Evolutionary conservation across 768 basidiomycete genomes (phyloP), one percentile per base, ranked within the genome.

Genomic region (Lentinula boryana): DNA sequence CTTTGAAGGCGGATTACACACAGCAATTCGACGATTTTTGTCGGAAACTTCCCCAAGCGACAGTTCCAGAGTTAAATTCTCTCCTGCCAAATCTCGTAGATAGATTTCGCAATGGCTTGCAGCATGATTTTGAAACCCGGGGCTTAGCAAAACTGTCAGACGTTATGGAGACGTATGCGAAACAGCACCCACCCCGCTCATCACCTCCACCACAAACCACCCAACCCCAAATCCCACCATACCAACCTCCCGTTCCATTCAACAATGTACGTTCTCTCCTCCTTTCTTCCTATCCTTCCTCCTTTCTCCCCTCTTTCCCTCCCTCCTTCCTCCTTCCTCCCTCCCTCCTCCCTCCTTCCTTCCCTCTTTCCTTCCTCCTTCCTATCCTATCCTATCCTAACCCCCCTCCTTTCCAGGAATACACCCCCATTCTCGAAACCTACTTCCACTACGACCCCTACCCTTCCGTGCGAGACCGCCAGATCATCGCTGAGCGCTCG

Each of bases 361-460:
- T n/a, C n/a, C n/a, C n/a, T n/a, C n/a, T 0, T 13, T 9, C 48
- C 18, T 18, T 21, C 21, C n/a, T n/a, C n/a, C n/a, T n/a, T 21
- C 2, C 13, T 40, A 8, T 23, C 23, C 18, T 5, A 23, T 2
- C 23, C 23, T 3, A 27, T 27, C 3, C 27, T 27, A 27, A 27
- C 27, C 27, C 4, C 27, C 27, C 32, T 21, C 43, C n/a, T 23
- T 23, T n/a, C n/a, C 48, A 84, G 81, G 74, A 82, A 62, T 83
- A 72, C 61, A 71, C 71, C 0, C 82, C 82, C 0, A 60, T 80
- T 0, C 62, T 84, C 0, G 78, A 82, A 61, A 68, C 73, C 40
- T 84, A 81, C 40, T 84, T 84, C 38, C 66, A 75, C 7, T 67
- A 73, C 13, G 80, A 84, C 60, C 74, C 79, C 0, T 84, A 80